Evolutionary conservation across 2,329 filamentous ascomycete species (phyloP), one percentile per base, ranked within the genome.

Genomic region (Nigrograna mackinnonii): DNA sequence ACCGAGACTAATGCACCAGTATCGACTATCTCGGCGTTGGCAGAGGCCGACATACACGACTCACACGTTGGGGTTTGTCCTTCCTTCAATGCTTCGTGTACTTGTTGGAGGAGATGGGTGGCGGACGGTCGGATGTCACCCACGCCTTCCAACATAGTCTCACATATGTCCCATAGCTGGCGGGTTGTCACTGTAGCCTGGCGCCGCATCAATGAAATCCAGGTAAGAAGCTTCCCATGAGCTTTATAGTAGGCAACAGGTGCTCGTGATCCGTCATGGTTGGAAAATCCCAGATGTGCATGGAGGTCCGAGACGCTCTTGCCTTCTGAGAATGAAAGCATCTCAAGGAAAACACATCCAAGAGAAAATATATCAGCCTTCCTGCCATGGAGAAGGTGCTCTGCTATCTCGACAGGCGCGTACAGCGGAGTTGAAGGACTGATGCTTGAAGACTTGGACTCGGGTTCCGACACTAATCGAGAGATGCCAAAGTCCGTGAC

Each of bases 161-260:
- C 35, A 22, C 44, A 50, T n/a, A 47, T 41, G 14, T 39, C 37
- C 43, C 47, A 50, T 12, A 50, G 40, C 20, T 22, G 35, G 14
- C 34, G 30, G 4, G 35, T 30, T 6, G 34, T 24, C 9, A 9
- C 14, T 5, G 30, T 30, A 5, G 47, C 22, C 9, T 22, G 5
- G 14, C 20, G 17, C 26, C 36, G 37, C 34, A 50, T 40, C 9
- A 24, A 22, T 12, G 36, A 35, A 13, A 47, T 41, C 47, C 47
- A 50, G n/a, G 33, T 28, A 3, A 42, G 6, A 11, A 50, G 33
- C n/a, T 40, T 38, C 12, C 30, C 35, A 9, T 39, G 36, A 6
- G 22, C 37, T 20, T 43, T 47, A 24, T 44, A 44, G 22, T 50
- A 47, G 5, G 43, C 46, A 17, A 34, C 14, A 6, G 32, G 9